Evolutionary conservation across 2,329 filamentous ascomycete genomes (phyloP).

Genomic region (Diplodia sapinea): DNA sequence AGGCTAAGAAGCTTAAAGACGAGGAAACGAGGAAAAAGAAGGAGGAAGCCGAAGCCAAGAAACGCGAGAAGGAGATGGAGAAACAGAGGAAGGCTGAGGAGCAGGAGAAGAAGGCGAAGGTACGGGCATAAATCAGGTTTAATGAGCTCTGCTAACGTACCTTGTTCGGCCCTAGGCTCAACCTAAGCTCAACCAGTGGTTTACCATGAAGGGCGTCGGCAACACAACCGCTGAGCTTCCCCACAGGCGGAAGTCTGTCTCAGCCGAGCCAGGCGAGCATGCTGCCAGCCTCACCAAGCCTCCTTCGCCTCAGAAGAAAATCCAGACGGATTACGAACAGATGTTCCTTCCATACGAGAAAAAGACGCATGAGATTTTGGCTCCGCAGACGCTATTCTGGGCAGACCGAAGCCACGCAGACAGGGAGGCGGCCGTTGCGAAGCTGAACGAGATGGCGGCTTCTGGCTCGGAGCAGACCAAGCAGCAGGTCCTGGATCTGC

Average conservation of each 20-base stretch:
- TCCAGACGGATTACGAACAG: slow-evolving; percentile 57
- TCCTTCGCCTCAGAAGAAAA: slow-evolving; percentile 37
- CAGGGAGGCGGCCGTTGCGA: slow-evolving; percentile 39
- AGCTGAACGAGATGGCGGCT: slow-evolving; percentile 39
- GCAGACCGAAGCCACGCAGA: slow-evolving; percentile 37
- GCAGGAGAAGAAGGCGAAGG: slow-evolving; percentile 48
- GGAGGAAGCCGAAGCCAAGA: slow-evolving; percentile 50
- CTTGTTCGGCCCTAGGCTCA: slow-evolving; percentile 41
- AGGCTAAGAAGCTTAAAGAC: slow-evolving; percentile 41
- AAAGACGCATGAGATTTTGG: slow-evolving; percentile 74
- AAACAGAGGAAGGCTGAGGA: slow-evolving; percentile 33
- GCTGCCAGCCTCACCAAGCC: neutral
- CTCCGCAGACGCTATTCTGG: slow-evolving; percentile 55
- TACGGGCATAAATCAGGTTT: slow-evolving; percentile 39
- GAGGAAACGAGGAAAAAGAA: slow-evolving; percentile 38
- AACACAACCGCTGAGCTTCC: neutral
- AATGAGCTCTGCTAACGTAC: neutral
- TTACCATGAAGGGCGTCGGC: slow-evolving; percentile 44
- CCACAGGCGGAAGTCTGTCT: slow-evolving; percentile 35
- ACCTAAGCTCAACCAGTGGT: slow-evolving; percentile 53
- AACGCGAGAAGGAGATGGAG: slow-evolving; percentile 56
- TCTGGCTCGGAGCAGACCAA: slow-evolving; percentile 1
- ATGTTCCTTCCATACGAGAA: slow-evolving; percentile 83
- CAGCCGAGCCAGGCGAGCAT: slow-evolving; percentile 37
- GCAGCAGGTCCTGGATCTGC: neutral